Evolutionary conservation across 1,284 basidiomycete genomes (phyloP).

Genomic region (Marasmius fiardii): DNA sequence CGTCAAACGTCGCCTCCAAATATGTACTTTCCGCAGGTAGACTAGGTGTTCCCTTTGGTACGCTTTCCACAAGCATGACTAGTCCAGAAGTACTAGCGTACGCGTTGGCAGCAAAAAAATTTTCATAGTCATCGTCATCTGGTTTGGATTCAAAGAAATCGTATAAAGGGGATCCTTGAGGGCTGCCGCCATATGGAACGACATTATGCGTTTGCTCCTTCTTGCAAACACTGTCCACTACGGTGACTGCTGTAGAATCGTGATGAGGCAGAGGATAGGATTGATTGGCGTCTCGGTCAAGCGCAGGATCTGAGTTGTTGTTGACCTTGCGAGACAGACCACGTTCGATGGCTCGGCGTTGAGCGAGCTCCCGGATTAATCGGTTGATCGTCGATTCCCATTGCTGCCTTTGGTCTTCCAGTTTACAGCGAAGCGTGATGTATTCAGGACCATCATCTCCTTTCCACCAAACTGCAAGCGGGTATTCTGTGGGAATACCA

Average conservation of each 20-base stretch:
- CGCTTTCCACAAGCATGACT: slow-evolving; percentile 59
- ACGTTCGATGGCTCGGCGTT: slow-evolving; percentile 61
- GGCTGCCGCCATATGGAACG: slow-evolving; percentile 38
- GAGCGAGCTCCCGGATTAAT: slow-evolving; percentile 73
- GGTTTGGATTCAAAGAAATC: slow-evolving; percentile 64
- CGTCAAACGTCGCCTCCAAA: slow-evolving; percentile 50
- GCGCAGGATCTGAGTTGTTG: slow-evolving; percentile 42
- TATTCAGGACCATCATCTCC: slow-evolving; percentile 91
- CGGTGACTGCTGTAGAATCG: slow-evolving; percentile 17
- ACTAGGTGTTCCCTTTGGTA: slow-evolving; percentile 50
- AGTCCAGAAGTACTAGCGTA: slow-evolving; percentile 54
- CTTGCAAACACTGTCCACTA: slow-evolving; percentile 34
- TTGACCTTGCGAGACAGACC: slow-evolving; percentile 30
- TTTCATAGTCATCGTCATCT: slow-evolving; percentile 74
- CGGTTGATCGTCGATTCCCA: slow-evolving; percentile 92
- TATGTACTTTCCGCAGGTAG: slow-evolving; percentile 56
- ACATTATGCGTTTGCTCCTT: slow-evolving; percentile 34
- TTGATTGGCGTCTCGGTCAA: slow-evolving; percentile 15
- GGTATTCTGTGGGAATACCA: slow-evolving; percentile 48
- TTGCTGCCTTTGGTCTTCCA: slow-evolving; percentile 89
- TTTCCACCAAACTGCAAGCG: slow-evolving; percentile 90
- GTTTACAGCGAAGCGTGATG: slow-evolving; percentile 91
- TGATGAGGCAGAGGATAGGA: slow-evolving; percentile 13
- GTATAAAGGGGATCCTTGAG: slow-evolving; percentile 58
- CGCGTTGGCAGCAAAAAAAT: slow-evolving; percentile 53